phyloP scores from a whole-genome alignment of 2,329 filamentous ascomycete genomes.

The Passalora sequoiae region DNA sequence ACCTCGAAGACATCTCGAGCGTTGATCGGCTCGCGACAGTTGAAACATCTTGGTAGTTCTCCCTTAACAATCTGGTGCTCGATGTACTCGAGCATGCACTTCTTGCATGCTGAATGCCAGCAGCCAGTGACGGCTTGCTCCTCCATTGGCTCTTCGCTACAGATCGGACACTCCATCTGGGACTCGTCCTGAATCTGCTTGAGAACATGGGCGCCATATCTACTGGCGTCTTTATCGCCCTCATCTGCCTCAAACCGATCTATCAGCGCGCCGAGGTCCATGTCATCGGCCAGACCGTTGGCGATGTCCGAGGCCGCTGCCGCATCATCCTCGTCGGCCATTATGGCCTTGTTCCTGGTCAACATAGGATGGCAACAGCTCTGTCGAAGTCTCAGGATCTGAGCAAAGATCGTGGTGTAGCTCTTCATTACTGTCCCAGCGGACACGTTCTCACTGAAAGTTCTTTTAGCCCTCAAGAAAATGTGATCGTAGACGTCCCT shows the following conservation, averaged over 20 bases:
- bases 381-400: slow-evolving; percentile 87
- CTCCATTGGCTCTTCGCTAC: slow-evolving; percentile 90
- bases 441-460: slow-evolving; percentile 81
- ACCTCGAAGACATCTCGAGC: slow-evolving; percentile 87
- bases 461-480: slow-evolving; percentile 72
- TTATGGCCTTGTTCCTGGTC: slow-evolving; percentile 75
- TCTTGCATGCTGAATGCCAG: slow-evolving; percentile 96
- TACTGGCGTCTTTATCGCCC: slow-evolving; percentile 56
- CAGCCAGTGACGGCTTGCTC: slow-evolving; percentile 92
- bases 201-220: slow-evolving; percentile 80
- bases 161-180: slow-evolving; percentile 86
- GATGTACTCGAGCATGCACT: slow-evolving; percentile 85
- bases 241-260: slow-evolving; percentile 67
- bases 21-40: slow-evolving; percentile 78
- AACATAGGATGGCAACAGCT: slow-evolving; percentile 90
- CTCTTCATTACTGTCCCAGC: slow-evolving; percentile 91
- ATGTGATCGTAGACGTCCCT: slow-evolving; percentile 91
- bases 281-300: slow-evolving; percentile 83
- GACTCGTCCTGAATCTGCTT: slow-evolving; percentile 88
- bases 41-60: slow-evolving; percentile 77
- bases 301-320: slow-evolving; percentile 70
- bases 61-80: slow-evolving; percentile 75
- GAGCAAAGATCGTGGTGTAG: slow-evolving; percentile 94
- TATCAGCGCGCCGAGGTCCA: slow-evolving; percentile 86
- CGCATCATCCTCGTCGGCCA: slow-evolving; percentile 83